These are phyloP conservation scores for Hypoxylon sp. DNA, from an alignment of 2,329 filamentous ascomycete genomes.

Conservation along the genomic window DNA sequence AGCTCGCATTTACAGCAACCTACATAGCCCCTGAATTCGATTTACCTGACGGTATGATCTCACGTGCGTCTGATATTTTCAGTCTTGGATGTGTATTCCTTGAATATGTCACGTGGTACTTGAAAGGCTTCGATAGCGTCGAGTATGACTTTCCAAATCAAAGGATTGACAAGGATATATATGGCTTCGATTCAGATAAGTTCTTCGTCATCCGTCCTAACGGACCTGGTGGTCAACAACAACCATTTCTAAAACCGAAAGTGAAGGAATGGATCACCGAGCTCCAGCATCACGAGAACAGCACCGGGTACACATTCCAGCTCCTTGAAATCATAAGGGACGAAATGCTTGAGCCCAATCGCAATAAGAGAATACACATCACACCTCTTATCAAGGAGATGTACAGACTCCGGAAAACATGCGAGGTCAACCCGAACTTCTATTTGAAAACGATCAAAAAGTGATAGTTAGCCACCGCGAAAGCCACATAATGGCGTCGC, in stretches of 20 bases:
- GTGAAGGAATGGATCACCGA: slow-evolving; percentile 36
- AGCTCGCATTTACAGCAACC: slow-evolving; percentile 47
- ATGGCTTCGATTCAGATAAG: slow-evolving; percentile 37
- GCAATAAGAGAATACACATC: slow-evolving; percentile 29
- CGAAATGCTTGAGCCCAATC: slow-evolving; percentile 40
- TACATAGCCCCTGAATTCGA: slow-evolving; percentile 60
- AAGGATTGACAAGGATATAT: slow-evolving; percentile 26
- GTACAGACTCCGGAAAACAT: slow-evolving; percentile 19
- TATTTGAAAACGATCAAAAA: slow-evolving; percentile 25
- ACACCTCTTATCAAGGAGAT: slow-evolving; percentile 20
- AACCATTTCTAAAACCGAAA: slow-evolving; percentile 32
- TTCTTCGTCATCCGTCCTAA: slow-evolving; percentile 42
- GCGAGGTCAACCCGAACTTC: slow-evolving; percentile 25
- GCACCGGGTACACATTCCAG: slow-evolving; percentile 35
- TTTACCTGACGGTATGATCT: slow-evolving; percentile 48
- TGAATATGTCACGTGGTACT: slow-evolving; percentile 57
- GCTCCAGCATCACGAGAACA: slow-evolving; percentile 27
- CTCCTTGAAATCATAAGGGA: slow-evolving; percentile 42
- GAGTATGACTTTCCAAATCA: slow-evolving; percentile 27
- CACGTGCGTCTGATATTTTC: slow-evolving; percentile 57
- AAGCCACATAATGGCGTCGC: neutral
- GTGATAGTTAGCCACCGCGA: neutral
- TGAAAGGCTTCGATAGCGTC: slow-evolving; percentile 47
- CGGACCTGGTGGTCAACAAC: neutral
- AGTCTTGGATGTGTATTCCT: slow-evolving; percentile 57